phyloP scores from a whole-genome alignment of 768 basidiomycete genomes.

The Arthromyces matolae region DNA sequence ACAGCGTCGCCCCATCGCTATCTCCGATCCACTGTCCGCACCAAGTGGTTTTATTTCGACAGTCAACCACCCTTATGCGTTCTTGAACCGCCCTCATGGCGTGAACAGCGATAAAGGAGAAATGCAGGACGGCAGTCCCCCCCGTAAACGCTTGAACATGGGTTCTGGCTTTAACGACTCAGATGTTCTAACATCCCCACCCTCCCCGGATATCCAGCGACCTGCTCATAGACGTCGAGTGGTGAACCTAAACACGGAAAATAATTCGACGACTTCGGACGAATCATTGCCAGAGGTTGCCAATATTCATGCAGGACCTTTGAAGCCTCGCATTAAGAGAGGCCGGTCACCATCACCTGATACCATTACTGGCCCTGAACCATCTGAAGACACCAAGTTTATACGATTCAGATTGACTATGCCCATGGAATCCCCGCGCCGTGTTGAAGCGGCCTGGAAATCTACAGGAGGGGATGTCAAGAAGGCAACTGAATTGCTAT shows the following conservation, averaged over 20 bases:
- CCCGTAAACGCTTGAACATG: conserved; percentile 66
- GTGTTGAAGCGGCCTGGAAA: conserved; percentile 64
- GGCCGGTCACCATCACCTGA: conserved; percentile 37
- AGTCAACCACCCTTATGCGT: conserved; percentile 44
- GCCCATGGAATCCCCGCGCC: conserved; percentile 41
- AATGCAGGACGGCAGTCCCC: conserved; percentile 58
- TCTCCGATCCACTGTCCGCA: conserved; percentile 52
- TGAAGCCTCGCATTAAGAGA: conserved; percentile 54
- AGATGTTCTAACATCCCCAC: conserved; percentile 42
- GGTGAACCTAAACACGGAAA: conserved; percentile 32
- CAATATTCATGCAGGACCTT: conserved; percentile 38
- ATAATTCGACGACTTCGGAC: conserved; percentile 61
- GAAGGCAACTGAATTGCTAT: conserved; percentile 54
- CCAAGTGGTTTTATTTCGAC: conserved; percentile 55
- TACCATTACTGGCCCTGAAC: conserved; percentile 24
- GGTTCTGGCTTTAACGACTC: conserved; percentile 39
- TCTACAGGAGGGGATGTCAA: conserved; percentile 58
- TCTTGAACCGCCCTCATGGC: conserved; percentile 44
- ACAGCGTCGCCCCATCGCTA: conserved; percentile 28
- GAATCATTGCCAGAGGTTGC: conserved; percentile 57
- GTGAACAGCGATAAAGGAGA: conserved; percentile 36
- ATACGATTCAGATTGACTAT: conserved; percentile 62
- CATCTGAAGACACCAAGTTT: conserved; percentile 38
- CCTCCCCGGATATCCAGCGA: conserved; percentile 58
- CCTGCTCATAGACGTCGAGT: conserved; percentile 47